phyloP scores from a whole-genome alignment of 2,329 filamentous ascomycete species.

The Fusarium praegraminearum region DNA sequence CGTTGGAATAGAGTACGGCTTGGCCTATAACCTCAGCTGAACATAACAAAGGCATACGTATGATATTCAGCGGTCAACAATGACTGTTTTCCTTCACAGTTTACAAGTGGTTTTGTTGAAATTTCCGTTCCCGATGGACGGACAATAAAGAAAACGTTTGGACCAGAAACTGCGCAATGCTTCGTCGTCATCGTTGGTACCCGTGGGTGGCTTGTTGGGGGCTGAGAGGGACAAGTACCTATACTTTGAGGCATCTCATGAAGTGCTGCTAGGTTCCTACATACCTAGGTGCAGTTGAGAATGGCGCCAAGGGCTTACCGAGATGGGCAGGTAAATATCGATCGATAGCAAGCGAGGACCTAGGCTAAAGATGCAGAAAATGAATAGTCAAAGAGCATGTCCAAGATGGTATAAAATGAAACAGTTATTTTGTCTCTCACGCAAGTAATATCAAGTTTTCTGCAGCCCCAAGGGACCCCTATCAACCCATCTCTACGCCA shows the following conservation, averaged over 20 bases:
- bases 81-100: background rate
- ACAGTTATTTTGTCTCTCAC: too few species aligned
- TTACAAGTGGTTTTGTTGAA: background rate
- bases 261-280: background rate
- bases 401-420: too few species aligned
- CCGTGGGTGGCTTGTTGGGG: conserved; percentile 35
- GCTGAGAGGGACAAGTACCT: conserved; percentile 25
- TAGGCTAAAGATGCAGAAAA: too few species aligned
- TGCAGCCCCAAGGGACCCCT: conserved; percentile 12
- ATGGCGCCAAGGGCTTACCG: conserved; percentile 29
- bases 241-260: conserved; percentile 9
- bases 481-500: conserved; percentile 14
- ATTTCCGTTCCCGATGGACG: conserved; percentile 5
- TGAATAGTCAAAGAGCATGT: too few species aligned
- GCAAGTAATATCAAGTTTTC: too few species aligned
- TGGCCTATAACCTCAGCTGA: conserved; percentile 27
- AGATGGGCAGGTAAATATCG: conserved; percentile 37
- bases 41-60: conserved; percentile 17
- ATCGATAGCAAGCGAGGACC: conserved; percentile 2
- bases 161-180: conserved; percentile 27
- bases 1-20: conserved; percentile 27
- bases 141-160: conserved; percentile 3
- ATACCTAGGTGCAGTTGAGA: background rate
- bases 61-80: conserved; percentile 23
- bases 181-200: conserved; percentile 37